These are phyloP conservation scores for Mikania micrantha DNA, from an alignment of 129 eudicot genomes.

Conservation along the genomic window DNA sequence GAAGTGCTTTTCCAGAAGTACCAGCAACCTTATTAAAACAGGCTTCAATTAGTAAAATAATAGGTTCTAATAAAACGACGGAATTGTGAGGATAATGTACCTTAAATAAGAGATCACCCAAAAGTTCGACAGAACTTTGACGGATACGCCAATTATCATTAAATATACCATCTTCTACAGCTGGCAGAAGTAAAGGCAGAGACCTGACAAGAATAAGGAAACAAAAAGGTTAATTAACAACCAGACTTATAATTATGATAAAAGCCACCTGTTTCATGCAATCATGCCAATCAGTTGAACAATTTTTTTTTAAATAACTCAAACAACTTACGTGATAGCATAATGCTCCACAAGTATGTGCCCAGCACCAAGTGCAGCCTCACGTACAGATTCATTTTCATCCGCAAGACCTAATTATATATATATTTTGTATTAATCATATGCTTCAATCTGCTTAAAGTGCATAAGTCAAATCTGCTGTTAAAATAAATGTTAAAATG, in stretches of 20 bases:
- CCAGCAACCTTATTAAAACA: slow-evolving; percentile 77
- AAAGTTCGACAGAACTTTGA: slow-evolving; percentile 94
- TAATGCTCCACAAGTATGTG: slow-evolving; percentile 98
- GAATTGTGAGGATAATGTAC: slow-evolving; percentile 26
- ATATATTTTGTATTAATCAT: neutral
- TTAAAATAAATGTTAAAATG: neutral
- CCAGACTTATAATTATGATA: neutral
- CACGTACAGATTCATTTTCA: slow-evolving; percentile 98
- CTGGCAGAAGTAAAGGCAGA: slow-evolving; percentile 95
- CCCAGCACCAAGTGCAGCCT: slow-evolving; percentile 97
- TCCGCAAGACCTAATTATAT: slow-evolving; percentile 82
- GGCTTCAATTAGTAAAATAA: neutral
- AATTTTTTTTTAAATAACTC: neutral
- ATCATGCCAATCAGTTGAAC: neutral
- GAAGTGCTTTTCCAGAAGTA: slow-evolving; percentile 98
- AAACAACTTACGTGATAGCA: slow-evolving; percentile 73
- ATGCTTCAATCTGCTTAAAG: neutral
- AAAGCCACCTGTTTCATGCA: neutral
- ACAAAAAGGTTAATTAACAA: neutral
- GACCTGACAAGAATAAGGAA: slow-evolving; percentile 44
- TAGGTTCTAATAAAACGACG: neutral
- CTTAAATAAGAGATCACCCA: slow-evolving; percentile 97
- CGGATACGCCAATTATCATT: slow-evolving; percentile 96
- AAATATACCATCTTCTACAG: slow-evolving; percentile 97
- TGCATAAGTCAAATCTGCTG: neutral